Evolutionary conservation across 768 basidiomycete species (phyloP).

Genomic region (Suillus bovinus): DNA sequence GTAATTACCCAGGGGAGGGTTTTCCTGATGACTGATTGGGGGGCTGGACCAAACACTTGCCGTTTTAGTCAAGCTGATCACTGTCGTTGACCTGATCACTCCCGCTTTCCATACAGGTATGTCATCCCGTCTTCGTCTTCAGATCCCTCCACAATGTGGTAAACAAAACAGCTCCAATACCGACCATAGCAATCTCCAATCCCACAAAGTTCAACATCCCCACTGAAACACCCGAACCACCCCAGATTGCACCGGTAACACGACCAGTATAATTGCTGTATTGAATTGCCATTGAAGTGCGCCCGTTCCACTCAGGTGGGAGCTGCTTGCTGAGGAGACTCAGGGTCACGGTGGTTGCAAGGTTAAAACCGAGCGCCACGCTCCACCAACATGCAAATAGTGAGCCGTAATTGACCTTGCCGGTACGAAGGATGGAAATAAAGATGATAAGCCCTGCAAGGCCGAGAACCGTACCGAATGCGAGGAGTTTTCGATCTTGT

Average conservation of each 20-base stretch:
- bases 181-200: constrained; percentile 60
- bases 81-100: no score
- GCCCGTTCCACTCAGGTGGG: constrained; percentile 60
- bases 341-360: constrained; percentile 67
- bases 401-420: constrained; percentile 46
- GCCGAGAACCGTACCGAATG: constrained; percentile 52
- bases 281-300: constrained; percentile 57
- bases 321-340: constrained; percentile 70
- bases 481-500: constrained; percentile 62
- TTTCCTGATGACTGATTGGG: constrained; percentile 1
- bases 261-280: constrained; percentile 71
- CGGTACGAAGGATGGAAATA: constrained; percentile 44
- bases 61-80: no score
- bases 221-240: constrained; percentile 52
- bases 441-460: constrained; percentile 53
- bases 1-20: background rate
- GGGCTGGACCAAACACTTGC: no score
- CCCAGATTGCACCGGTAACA: constrained; percentile 66
- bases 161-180: constrained; percentile 56
- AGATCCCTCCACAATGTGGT: constrained; percentile 59
- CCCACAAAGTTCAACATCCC: constrained; percentile 65
- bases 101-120: no score
- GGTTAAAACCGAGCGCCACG: constrained; percentile 71
- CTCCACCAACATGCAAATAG: constrained; percentile 47
- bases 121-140: constrained; percentile 62